Evolutionary conservation across 768 basidiomycete species (phyloP).

Genomic region (Mycena vitilis): DNA sequence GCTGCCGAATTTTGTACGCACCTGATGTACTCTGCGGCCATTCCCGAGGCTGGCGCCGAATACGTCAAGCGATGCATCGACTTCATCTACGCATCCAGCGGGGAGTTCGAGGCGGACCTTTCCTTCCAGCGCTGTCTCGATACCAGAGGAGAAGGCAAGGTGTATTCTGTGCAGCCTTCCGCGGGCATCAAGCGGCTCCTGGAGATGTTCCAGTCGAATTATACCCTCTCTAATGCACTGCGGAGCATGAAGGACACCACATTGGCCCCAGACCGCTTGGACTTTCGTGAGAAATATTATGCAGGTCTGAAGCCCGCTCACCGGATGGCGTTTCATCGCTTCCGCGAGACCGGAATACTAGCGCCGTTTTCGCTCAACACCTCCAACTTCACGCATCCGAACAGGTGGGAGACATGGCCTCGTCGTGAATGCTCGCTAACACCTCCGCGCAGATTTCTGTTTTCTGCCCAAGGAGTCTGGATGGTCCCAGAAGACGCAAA

Average conservation of each 20-base stretch:
- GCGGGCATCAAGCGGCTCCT: slow-evolving; percentile 36
- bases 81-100: slow-evolving; percentile 36
- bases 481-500: slow-evolving; percentile 50
- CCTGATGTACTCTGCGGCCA: slow-evolving; percentile 49
- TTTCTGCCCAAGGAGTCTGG: slow-evolving; percentile 52
- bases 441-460: slow-evolving; percentile 46
- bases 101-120: slow-evolving; percentile 26
- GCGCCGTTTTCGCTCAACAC: slow-evolving; percentile 44
- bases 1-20: slow-evolving; percentile 48
- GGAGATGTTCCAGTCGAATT: slow-evolving; percentile 43
- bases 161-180: slow-evolving; percentile 35
- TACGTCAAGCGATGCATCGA: slow-evolving; percentile 41
- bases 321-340: slow-evolving; percentile 45
- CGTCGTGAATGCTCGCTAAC: slow-evolving; percentile 12
- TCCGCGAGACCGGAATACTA: slow-evolving; percentile 45
- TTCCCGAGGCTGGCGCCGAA: slow-evolving; percentile 40
- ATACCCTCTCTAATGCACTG: slow-evolving; percentile 37
- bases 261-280: slow-evolving; percentile 47
- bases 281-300: slow-evolving; percentile 53
- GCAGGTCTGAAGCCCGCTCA: slow-evolving; percentile 49
- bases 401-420: slow-evolving; percentile 38
- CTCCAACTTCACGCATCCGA: slow-evolving; percentile 44
- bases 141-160: slow-evolving; percentile 40
- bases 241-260: slow-evolving; percentile 45
- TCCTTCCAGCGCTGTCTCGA: slow-evolving; percentile 34